Evolutionary conservation across 139 green algal species (phyloP), one percentile per base, ranked within the genome.

Genomic region (Diplosphaera chodatii): DNA sequence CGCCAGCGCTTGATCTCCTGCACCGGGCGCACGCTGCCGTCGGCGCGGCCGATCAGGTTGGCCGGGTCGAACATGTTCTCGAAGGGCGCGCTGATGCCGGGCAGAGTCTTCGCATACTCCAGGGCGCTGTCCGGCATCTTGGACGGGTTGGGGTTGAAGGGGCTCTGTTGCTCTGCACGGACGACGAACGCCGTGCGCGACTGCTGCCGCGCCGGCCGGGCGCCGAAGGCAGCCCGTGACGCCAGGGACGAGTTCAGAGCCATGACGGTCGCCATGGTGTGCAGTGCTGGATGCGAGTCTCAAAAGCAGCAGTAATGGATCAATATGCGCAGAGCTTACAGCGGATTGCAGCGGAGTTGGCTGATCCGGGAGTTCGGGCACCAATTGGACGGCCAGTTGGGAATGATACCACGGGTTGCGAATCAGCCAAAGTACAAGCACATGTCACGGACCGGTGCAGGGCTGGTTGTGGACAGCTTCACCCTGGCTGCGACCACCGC

Each of bases 71-170:
- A 88, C 25, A 86, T 75, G 40, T 83, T 65, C 27, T 68, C 65
- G 63, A 86, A 87, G 41, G 86, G 86, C 22, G 64, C 73, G 33
- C 70, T 79, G 48, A 91, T 77, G 41, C 86, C 86, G 15, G 82
- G 82, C 69, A 91, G 69, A 13, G 66, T 78, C 84, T 84, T 85
- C n/a, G 69, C 48, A 59, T 18, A 59, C 48, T 59, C 48, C 22
- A 59, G 48, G 16, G 48, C 48, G 48, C 48, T 59, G 48, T 59
- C 48, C 13, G 48, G 48, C 16, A 25, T 59, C 48, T 59, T 59
- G 16, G 48, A n/a, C 3, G 16, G 13, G 16, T 23, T 27, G 10
- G 48, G 48, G 16, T 23, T 27, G 48, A 27, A 59, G 8, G 16
- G 16, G 10, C n/a, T n/a, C n/a, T n/a, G n/a, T n/a, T 10, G 16